phyloP scores from a whole-genome alignment of 495 filamentous ascomycete species.

The Penicillium goetzii region DNA sequence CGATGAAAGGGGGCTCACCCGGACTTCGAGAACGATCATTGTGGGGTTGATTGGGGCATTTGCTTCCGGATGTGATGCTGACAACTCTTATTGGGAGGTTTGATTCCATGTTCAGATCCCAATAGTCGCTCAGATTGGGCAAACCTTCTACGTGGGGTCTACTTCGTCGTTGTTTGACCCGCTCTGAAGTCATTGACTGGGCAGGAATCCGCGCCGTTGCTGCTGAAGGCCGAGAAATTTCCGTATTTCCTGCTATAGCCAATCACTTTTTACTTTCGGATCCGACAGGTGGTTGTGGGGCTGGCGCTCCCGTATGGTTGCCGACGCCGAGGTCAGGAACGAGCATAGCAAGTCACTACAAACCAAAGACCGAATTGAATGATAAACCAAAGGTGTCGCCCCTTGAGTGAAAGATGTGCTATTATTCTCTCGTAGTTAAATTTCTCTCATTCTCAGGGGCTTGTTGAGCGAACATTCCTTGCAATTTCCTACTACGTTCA shows the following conservation, averaged over 20 bases:
- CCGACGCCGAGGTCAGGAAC: constrained; percentile 6
- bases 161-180: not conserved
- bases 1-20: not conserved
- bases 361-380: not conserved
- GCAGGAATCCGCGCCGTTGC: not conserved
- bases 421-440: not conserved
- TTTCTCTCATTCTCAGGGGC: not conserved
- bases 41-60: constrained; percentile 1
- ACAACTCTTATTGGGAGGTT: not conserved
- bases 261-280: not conserved
- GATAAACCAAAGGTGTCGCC: not conserved
- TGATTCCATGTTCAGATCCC: not conserved
- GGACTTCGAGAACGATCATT: constrained; percentile 6
- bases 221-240: not conserved
- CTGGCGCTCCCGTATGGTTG: not conserved
- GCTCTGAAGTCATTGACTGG: not conserved
- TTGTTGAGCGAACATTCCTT: not conserved
- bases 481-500: not conserved
- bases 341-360: not conserved
- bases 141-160: not conserved
- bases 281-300: not conserved
- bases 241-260: not conserved
- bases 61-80: not conserved
- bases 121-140: constrained; percentile 5
- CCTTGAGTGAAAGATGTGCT: not conserved